Base-by-base conservation (phyloP, 805 yeast species). In the Spathaspora arborariae region DNA sequence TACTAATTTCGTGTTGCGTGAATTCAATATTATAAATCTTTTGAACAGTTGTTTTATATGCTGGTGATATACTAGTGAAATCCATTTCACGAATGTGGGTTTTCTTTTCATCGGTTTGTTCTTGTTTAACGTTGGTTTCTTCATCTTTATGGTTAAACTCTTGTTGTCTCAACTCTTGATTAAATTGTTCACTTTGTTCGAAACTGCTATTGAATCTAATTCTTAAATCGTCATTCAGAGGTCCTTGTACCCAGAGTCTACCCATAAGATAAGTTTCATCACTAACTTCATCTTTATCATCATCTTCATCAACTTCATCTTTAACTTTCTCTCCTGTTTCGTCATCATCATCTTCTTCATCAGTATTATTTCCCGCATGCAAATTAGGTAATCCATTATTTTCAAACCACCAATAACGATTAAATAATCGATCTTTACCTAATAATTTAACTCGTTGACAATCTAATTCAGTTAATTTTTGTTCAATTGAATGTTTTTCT, bases 331-430 rank as follows among this genome's bases (percentile, higher is more conserved):
- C 72, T 1, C 70, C 70, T n/a, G n/a, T n/a, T 2, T 38, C 49
- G 4, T 49, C 54, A 24, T 58, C 68, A 0, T 67, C 74, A 2
- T 67, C 69, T 10, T 72, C 75, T 1, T 70, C 79, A 3, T 63
- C 79, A 0, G 60, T 76, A 18, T 58, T 69, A 2, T 57, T 39
- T 33, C 64, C 61, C 10, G 69, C 70, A 44, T 69, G 72, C 34
- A 74, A 56, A 6, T 73, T 72, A 3, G 90, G 88, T 41, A 89
- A 71, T 0, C 98, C 99, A 58, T 85, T 85, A 51, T 76, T 75
- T 58, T 92, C 98, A 59, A 90, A 82, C 96, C 96, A 94, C 96
- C 96, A 94, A 62, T 92, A 94, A 53, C 91, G 74, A 67, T 94
- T 94, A 62, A 74, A 90, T 48, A 80, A 78, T 43, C 96, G 70